Conservation (phyloP, 495 filamentous ascomycete genomes). For the Rhizodiscina lignyota region DNA sequence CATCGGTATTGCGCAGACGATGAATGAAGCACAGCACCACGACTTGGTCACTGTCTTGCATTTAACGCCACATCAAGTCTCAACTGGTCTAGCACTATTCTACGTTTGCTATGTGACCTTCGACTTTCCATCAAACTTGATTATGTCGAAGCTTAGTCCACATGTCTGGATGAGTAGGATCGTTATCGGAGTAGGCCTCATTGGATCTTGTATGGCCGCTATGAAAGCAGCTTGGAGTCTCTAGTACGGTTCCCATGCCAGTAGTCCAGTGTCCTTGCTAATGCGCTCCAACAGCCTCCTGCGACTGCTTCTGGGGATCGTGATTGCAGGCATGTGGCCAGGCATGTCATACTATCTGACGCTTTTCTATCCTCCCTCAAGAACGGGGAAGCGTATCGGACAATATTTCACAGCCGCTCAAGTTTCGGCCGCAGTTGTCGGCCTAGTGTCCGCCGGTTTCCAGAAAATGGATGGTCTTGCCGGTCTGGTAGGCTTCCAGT, state of each 20-base stretch:
- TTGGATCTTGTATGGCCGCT: constrained; percentile 66
- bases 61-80: constrained; percentile 56
- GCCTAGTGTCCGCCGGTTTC: constrained; percentile 79
- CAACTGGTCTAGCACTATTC: constrained; percentile 70
- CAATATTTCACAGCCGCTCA: constrained; percentile 81
- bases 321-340: constrained; percentile 89
- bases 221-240: constrained; percentile 73
- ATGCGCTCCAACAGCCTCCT: constrained; percentile 35
- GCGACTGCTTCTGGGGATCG: constrained; percentile 70
- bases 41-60: constrained; percentile 50
- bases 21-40: constrained; percentile 54
- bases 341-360: constrained; percentile 91
- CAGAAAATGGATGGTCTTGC: constrained; percentile 70
- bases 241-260: constrained; percentile 36
- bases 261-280: not conserved
- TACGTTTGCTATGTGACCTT: constrained; percentile 85
- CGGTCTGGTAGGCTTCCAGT: constrained; percentile 72
- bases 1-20: constrained; percentile 78
- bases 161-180: constrained; percentile 89
- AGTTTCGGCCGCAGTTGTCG: constrained; percentile 78
- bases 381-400: constrained; percentile 77
- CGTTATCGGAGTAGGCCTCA: constrained; percentile 70
- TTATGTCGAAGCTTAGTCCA: constrained; percentile 73
- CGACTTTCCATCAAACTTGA: constrained; percentile 74
- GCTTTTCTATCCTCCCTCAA: constrained; percentile 75